Evolutionary conservation across 495 filamentous ascomycete genomes (phyloP), one percentile per base, ranked within the genome.

Genomic region (Acidomyces sp.): DNA sequence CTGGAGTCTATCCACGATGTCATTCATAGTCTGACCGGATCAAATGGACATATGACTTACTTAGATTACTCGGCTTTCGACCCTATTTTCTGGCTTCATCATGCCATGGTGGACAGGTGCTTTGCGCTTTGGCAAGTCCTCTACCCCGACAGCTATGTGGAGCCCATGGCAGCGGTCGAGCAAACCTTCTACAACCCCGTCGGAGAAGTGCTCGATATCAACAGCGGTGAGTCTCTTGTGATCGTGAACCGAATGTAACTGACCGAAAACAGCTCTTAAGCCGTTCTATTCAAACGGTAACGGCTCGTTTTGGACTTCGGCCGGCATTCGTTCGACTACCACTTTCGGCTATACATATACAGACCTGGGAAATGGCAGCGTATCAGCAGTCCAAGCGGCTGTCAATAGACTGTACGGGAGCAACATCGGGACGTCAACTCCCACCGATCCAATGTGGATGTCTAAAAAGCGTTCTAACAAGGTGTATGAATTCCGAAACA

Each of bases 41-140:
- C 60, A 22, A 69, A 64, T n/a, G 77, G 80, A 0, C 77, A 83
- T 51, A 80, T 85, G 76, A 62, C 65, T 2, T 67, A 67, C 45
- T 64, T 79, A 19, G 68, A 70, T 0, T 80, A 73, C 45, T 75
- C 82, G 3, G 71, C 72, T 12, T 85, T 81, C 46, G 82, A 85
- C 51, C 80, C 82, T 0, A 62, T 81, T 27, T 87, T 86, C 59
- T 81, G 72, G 57, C 59, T 85, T 3, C 81, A 85, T 42, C 67
- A 69, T 45, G 39, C 49, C 27, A 78, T 73, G 45, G 65, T 84
- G 13, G 82, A 87, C 49, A 68, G 82, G 3, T 56, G 74, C 32
- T 75, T 78, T 46, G 70, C 81, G 5, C 71, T 85, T 34, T 87
- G 80, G 79, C 80, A 86, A 57, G 62, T 66, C 0, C 49, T 82